Percentiles rank a stretch among this genome's conserved stretches.
phyloP scores from a whole-genome alignment of 2,329 filamentous ascomycete species.

The Madurella mycetomatis region DNA sequence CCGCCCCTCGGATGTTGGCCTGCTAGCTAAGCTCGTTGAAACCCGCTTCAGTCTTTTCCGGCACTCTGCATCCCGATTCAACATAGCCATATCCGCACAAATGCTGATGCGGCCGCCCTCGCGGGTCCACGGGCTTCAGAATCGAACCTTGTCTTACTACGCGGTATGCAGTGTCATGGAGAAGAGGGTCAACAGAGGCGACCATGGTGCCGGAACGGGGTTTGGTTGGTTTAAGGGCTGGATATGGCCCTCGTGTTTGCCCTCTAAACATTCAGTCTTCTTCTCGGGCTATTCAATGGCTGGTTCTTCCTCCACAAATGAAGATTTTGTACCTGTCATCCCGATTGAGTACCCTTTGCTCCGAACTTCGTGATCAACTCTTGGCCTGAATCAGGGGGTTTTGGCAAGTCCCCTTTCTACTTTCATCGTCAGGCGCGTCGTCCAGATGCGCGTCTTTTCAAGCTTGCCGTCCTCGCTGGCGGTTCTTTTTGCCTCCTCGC shows the following conservation, averaged over 20 bases:
- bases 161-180: neutral
- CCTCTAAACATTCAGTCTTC: neutral
- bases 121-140: conserved; percentile 9
- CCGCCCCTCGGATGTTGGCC: conserved; percentile 7
- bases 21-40: conserved; percentile 6
- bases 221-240: conserved; percentile 11
- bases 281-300: neutral
- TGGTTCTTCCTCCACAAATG: neutral
- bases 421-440: neutral
- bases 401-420: neutral
- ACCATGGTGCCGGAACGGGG: neutral
- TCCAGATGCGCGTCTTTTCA: conserved; percentile 5
- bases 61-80: neutral
- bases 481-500: conserved; percentile 1
- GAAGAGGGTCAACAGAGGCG: neutral
- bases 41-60: neutral
- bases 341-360: neutral
- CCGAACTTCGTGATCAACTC: conserved; percentile 2
- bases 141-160: neutral
- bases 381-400: neutral
- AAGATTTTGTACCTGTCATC: neutral
- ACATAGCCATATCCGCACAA: neutral
- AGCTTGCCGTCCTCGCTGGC: conserved; percentile 5
- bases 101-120: conserved; percentile 1
- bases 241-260: conserved; percentile 1